Conservation (phyloP, 2,329 filamentous ascomycete species). For the Ceratocystis huliohia region DNA sequence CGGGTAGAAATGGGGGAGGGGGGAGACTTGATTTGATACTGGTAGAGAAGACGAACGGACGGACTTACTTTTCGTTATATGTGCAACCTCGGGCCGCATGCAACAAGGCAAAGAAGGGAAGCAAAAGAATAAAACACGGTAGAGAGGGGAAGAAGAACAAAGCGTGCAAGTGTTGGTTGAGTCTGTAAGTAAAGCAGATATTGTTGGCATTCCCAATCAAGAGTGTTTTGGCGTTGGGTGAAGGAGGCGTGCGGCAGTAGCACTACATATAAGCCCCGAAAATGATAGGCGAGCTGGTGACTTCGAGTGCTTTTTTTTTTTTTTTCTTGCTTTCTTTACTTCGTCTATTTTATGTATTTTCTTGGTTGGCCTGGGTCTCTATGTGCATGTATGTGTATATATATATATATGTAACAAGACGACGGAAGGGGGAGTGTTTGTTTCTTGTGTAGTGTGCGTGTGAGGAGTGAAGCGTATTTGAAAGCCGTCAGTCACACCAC, state of each 20-base stretch:
- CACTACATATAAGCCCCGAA: not conserved
- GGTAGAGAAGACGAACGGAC: not conserved
- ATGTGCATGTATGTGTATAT: not conserved
- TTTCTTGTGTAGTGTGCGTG: not conserved
- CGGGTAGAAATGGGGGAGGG: not conserved
- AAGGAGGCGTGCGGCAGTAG: not conserved
- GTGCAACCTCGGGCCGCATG: not conserved
- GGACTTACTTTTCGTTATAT: not conserved
- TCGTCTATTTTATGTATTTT: not conserved
- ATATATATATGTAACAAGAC: not conserved
- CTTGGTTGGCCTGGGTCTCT: not conserved
- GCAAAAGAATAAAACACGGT: not conserved
- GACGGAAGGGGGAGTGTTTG: not conserved
- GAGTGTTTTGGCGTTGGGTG: conserved; percentile 1
- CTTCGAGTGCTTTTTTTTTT: not conserved
- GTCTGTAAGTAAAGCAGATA: not conserved
- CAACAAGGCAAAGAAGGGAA: not conserved
- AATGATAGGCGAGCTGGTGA: not conserved
- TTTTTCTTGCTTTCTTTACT: not conserved
- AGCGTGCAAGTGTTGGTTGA: not conserved
- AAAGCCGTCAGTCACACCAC: conserved; percentile 7
- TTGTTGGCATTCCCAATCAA: not conserved
- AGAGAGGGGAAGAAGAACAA: not conserved
- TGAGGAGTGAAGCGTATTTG: not conserved
- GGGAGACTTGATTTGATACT: not conserved